A percentile compares a stretch with the other conserved stretches of the same genome.
phyloP scores from a whole-genome alignment of 352 stramenopile species.

The Phytophthora aleatoria region DNA sequence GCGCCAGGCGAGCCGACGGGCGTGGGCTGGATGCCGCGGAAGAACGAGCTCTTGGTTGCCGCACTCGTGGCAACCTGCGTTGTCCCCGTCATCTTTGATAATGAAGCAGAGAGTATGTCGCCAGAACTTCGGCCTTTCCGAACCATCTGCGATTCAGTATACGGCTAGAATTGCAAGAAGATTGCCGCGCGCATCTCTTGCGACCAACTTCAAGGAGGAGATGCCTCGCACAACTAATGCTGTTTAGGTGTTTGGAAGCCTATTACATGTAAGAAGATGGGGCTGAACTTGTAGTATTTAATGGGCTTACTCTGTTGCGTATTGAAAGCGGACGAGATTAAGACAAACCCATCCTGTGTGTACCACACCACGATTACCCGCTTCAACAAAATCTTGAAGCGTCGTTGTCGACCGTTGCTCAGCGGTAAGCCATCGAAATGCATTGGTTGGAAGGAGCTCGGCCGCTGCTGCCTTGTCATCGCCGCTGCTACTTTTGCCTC shows the following conservation, averaged over 20 bases:
- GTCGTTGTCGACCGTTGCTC: neutral
- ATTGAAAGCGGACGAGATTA: neutral
- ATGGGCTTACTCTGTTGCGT: neutral
- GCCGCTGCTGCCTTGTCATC: neutral
- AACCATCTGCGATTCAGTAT: constrained; percentile 12
- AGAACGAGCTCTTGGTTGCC: constrained; percentile 13
- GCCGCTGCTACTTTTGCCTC: neutral
- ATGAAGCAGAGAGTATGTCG: constrained; percentile 13
- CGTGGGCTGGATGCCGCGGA: constrained; percentile 19
- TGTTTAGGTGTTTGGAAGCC: neutral
- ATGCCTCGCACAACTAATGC: constrained; percentile 1
- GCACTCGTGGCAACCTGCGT: constrained; percentile 7
- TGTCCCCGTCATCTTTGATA: constrained; percentile 29
- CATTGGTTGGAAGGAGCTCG: neutral
- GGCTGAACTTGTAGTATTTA: neutral
- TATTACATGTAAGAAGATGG: neutral
- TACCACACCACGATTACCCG: constrained; percentile 2
- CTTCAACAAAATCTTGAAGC: constrained; percentile 22
- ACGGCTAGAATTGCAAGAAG: constrained; percentile 10
- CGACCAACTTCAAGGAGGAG: constrained; percentile 28
- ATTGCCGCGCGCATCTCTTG: constrained; percentile 7
- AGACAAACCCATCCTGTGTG: neutral
- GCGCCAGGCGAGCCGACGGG: constrained; percentile 15
- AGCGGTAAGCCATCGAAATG: neutral
- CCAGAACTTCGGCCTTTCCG: constrained; percentile 20